phyloP scores from a whole-genome alignment of 345 rosid genomes.

The Lepidium africanum region DNA sequence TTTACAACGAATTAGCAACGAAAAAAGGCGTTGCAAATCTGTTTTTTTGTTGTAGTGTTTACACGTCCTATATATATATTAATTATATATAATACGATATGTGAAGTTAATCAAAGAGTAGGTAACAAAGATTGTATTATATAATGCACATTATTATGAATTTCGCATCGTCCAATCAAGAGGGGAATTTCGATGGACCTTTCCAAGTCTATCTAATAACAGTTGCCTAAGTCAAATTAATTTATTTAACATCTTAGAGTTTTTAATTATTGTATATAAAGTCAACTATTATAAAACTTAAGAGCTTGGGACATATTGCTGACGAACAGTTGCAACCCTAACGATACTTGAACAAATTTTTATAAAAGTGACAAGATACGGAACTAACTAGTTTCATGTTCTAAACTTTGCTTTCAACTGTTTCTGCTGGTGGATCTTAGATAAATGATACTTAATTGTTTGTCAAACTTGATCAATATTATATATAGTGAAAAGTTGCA shows the following conservation, averaged over 20 bases:
- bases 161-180: neutral
- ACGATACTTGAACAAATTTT: neutral
- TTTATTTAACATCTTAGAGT: neutral
- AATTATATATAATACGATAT: neutral
- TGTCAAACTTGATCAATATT: neutral
- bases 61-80: too few relatives aligned
- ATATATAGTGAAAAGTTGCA: neutral
- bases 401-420: slow-evolving; percentile 20
- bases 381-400: slow-evolving; percentile 8
- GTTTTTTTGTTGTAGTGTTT: too few relatives aligned
- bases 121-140: neutral
- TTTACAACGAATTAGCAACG: too few relatives aligned
- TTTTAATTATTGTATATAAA: neutral
- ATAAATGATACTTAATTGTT: neutral
- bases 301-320: slow-evolving; percentile 12
- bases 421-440: slow-evolving; percentile 1
- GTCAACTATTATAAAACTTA: slow-evolving; percentile 23
- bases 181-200: neutral
- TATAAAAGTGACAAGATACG: neutral
- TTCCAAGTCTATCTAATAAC: neutral
- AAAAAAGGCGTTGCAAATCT: too few relatives aligned
- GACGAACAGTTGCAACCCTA: slow-evolving; percentile 13
- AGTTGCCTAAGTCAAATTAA: slow-evolving; percentile 4
- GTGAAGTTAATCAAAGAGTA: slow-evolving; percentile 1
- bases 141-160: neutral